These are phyloP conservation scores for Scutellaria barbata DNA, from an alignment of 257 asterid genomes.

Conservation along the genomic window DNA sequence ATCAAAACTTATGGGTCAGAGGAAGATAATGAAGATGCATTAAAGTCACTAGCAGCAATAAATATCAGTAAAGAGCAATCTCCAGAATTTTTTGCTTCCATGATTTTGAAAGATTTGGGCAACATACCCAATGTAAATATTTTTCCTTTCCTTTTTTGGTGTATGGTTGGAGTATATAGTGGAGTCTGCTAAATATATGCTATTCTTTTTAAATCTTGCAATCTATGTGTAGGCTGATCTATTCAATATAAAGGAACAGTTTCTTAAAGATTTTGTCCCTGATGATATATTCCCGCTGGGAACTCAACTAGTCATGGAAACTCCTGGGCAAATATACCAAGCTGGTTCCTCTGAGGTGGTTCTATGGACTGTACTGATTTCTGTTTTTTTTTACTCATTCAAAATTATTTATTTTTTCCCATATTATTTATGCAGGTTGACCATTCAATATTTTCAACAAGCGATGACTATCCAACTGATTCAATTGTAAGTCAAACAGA, in stretches of 20 bases:
- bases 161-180: not conserved
- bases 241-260: slow-evolving; percentile 54
- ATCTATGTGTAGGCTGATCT: slow-evolving; percentile 55
- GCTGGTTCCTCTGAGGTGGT: slow-evolving; percentile 58
- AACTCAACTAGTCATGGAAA: slow-evolving; percentile 55
- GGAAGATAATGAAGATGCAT: slow-evolving; percentile 80
- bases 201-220: slow-evolving; percentile 23
- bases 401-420: slow-evolving; percentile 30
- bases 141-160: not conserved
- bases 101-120: slow-evolving; percentile 56
- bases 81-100: slow-evolving; percentile 63
- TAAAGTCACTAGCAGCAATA: slow-evolving; percentile 53
- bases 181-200: slow-evolving; percentile 14
- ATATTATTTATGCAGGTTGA: slow-evolving; percentile 45
- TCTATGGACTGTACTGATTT: slow-evolving; percentile 24
- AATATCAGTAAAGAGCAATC: slow-evolving; percentile 60
- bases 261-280: slow-evolving; percentile 73
- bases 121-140: slow-evolving; percentile 51
- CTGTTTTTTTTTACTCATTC: slow-evolving; percentile 26
- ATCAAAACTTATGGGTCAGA: slow-evolving; percentile 62
- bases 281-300: slow-evolving; percentile 78
- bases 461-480: slow-evolving; percentile 64
- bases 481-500: slow-evolving; percentile 54
- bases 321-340: slow-evolving; percentile 51
- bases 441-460: slow-evolving; percentile 44